Evolutionary conservation across 352 stramenopile genomes (phyloP), one percentile per base, ranked within the genome.

Genomic region (Phytophthora sojae): DNA sequence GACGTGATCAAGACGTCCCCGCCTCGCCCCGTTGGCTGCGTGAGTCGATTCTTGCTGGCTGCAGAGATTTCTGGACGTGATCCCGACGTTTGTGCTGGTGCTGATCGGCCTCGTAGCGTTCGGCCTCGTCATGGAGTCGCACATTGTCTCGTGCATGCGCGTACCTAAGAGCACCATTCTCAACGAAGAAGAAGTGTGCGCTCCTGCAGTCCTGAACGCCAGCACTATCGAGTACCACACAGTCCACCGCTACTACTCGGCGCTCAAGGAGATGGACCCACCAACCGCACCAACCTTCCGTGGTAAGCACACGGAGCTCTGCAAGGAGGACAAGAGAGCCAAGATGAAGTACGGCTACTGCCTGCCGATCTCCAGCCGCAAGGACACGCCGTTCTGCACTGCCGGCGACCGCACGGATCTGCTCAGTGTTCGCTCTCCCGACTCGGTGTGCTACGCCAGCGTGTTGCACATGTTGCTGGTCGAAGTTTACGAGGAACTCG

Each of bases 381-480:
- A 81, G 57, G 81, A 91, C 52, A 69, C 73, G 5, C 74, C 76
- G 17, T 86, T 76, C 64, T 91, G 83, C 67, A 69, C 54, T 6
- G 67, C 53, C 4, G 69, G 74, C 1, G 80, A 91, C 63, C 80
- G 80, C 23, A 66, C 79, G 11, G 80, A 89, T 35, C 60, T 88
- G 17, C 72, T 89, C 8, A 71, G 52, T 12, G 30, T 35, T 14
- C 56, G 17, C 8, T 75, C 57, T 3, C 64, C 62, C 11, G 57
- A 75, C 19, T 83, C 73, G 30, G n/a, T 80, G 3, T 90, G 82
- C 67, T 83, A 80, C 21, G 76, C 58, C 26, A 88, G 79, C 59
- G 76, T 83, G 45, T 64, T 90, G 55, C 80, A 88, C 57, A 73
- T 90, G 76, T 32, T 90, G 15, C 56, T 90, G 17, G 61, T 86